These are phyloP conservation scores for Lolium perenne DNA, from an alignment of 176 grass and related monocot species.

Conservation along the genomic window DNA sequence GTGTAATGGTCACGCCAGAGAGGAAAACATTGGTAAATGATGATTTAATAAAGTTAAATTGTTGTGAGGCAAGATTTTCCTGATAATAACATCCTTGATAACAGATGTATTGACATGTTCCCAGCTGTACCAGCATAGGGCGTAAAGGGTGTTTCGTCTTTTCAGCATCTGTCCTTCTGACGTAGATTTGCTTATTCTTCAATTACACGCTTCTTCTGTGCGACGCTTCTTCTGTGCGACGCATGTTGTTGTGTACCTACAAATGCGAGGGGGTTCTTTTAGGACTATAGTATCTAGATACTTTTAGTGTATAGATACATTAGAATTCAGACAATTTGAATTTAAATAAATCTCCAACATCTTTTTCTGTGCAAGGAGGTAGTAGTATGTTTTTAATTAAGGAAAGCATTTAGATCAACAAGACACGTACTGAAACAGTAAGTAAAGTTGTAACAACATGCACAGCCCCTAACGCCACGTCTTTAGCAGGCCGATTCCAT, in stretches of 20 bases:
- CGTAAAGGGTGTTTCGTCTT: background rate
- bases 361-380: no score
- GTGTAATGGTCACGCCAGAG: conserved; percentile 47
- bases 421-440: background rate
- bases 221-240: background rate
- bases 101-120: no score
- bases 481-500: background rate
- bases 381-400: background rate
- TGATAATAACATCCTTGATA: background rate
- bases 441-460: background rate
- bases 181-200: background rate
- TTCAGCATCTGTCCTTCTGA: background rate
- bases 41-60: conserved; percentile 51
- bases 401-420: background rate
- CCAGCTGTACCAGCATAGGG: no score
- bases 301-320: no score
- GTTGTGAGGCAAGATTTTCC: background rate
- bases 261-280: background rate
- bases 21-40: conserved; percentile 48
- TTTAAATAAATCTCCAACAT: no score
- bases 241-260: background rate
- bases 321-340: no score
- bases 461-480: background rate
- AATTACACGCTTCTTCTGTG: background rate
- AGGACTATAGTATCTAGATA: no score